Base-by-base conservation (phyloP, 306 rosid species). In the Parietaria judaica region DNA sequence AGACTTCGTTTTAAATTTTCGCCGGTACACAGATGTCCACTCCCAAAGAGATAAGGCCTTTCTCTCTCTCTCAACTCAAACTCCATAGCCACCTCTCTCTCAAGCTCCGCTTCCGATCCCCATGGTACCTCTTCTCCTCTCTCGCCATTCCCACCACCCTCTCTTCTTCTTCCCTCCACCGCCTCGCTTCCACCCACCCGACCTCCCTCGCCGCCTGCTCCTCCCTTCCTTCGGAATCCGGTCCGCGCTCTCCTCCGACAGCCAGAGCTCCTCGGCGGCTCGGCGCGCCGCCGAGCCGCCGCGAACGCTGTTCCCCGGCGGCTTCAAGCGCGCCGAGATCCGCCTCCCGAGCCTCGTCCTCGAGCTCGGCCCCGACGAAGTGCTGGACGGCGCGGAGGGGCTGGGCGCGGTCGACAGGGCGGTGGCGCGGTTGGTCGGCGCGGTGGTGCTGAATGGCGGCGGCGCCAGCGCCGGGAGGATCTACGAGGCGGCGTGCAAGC, bases 271-370 rank as follows among this genome's bases (percentile, higher is more conserved):
- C 60, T 39, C 64, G 63, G 67, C 66, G 51, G 56, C 36, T 66
- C 64, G 15, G 8, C 53, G 15, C 14, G 3, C 9, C 5, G 14
- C 53, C 15, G 14, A 49, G 57, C 83, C 87, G 43, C 86, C 84
- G 3, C 74, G 86, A 51, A 88, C 99, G 1, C 66, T 83, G 41
- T 86, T 71, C 70, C 95, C 96, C 2, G 96, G 95, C n/a, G 99
- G 99, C 14, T 88, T 58, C 82, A 88, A 86, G 84, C 78, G 96
- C 36, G 88, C 96, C 2, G 87, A 86, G 72, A 75, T 92, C 61
- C 70, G 72, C 63, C 74, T 84, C 63, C 96, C 99, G 16, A 68
- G 73, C 48, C 76, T 88, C 7, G 71, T 86, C 31, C 94, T 88
- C 4, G 85, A 80, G 11, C 47, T 88, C 51, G 77, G 81, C 44